Evolutionary conservation across 768 basidiomycete species (phyloP).

Genomic region (Hypholoma sublateritium): DNA sequence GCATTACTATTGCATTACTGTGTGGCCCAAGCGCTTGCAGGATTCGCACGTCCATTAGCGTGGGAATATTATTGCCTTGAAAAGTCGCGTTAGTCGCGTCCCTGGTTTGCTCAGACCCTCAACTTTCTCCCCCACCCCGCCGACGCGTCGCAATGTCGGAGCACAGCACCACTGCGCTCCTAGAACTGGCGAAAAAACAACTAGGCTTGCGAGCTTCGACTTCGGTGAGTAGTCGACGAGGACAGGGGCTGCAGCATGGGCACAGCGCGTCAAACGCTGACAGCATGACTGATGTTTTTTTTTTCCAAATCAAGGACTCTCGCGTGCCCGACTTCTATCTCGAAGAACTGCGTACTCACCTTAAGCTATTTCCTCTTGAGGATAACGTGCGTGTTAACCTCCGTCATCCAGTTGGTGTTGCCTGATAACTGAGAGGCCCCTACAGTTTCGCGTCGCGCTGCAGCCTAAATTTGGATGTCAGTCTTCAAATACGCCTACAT

Average conservation of each 20-base stretch:
- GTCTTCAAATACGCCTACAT: conserved; percentile 17
- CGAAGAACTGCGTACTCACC: conserved; percentile 33
- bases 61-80: not conserved
- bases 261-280: not conserved
- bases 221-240: not conserved
- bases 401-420: not conserved
- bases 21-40: not conserved
- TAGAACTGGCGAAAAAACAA: not conserved
- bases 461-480: conserved; percentile 40
- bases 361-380: conserved; percentile 30
- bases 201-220: not conserved
- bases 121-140: not conserved
- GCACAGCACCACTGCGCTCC: not conserved
- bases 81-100: not conserved
- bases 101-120: not conserved
- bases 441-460: conserved; percentile 37
- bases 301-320: conserved; percentile 12
- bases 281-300: conserved; percentile 10
- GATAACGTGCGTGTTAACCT: conserved; percentile 26
- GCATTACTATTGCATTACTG: too few relatives aligned
- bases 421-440: not conserved
- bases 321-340: conserved; percentile 36
- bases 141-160: not conserved
- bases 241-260: not conserved
- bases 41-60: not conserved